phyloP scores from a whole-genome alignment of 768 basidiomycete genomes.

The Suillus sp. region DNA sequence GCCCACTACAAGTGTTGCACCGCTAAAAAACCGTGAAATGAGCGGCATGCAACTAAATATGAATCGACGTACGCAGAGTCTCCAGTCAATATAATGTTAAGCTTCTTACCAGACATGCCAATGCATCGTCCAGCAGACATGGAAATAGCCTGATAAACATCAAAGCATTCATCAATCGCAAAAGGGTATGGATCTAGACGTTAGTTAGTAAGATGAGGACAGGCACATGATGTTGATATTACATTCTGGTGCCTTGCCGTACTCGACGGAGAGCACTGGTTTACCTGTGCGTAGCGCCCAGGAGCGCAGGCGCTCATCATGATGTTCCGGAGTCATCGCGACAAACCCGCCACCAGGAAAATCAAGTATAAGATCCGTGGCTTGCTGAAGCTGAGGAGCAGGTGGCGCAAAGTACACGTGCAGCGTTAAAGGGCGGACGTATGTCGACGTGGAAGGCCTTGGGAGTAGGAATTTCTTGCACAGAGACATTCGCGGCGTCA shows the following conservation, averaged over 20 bases:
- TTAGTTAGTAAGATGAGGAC: slow-evolving; percentile 6
- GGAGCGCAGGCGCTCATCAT: slow-evolving; percentile 86
- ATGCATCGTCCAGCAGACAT: slow-evolving; percentile 79
- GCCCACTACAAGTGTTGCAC: slow-evolving; percentile 83
- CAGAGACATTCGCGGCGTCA: slow-evolving; percentile 62
- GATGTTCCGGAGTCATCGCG: slow-evolving; percentile 94
- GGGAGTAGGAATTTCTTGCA: slow-evolving; percentile 80
- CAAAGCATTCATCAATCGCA: slow-evolving; percentile 93
- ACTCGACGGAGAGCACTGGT: slow-evolving; percentile 86
- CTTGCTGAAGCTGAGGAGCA: slow-evolving; percentile 58
- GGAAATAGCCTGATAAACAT: slow-evolving; percentile 79
- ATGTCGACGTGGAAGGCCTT: slow-evolving; percentile 73
- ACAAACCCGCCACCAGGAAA: slow-evolving; percentile 97
- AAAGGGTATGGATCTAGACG: slow-evolving; percentile 91
- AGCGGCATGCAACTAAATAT: slow-evolving; percentile 9
- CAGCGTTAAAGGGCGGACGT: slow-evolving; percentile 79
- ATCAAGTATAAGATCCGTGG: slow-evolving; percentile 86
- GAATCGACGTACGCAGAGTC: slow-evolving; percentile 88
- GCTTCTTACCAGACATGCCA: slow-evolving; percentile 83
- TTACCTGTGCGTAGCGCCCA: slow-evolving; percentile 83
- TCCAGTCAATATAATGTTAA: slow-evolving; percentile 81
- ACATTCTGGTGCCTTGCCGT: slow-evolving; percentile 98
- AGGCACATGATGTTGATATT: slow-evolving; percentile 28
- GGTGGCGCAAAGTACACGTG: slow-evolving; percentile 81
- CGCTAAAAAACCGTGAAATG: slow-evolving; percentile 50